Conservation (phyloP, 176 grass and related monocot genomes). For the Saccharum officinarum region DNA sequence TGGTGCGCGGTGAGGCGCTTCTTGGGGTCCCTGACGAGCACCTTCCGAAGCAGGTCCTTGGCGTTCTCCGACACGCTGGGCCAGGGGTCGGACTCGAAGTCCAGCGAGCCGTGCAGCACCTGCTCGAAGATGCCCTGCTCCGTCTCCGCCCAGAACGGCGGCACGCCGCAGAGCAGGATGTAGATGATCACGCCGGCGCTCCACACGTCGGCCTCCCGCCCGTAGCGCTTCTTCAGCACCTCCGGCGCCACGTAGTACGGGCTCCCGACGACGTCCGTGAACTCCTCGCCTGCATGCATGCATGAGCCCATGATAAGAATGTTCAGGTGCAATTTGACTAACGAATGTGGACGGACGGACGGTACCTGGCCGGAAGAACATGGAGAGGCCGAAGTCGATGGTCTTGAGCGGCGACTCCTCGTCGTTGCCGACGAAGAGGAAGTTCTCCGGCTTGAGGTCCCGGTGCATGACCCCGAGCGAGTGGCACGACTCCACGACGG, state of each 20-base stretch:
- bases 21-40: slow-evolving; percentile 56
- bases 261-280: slow-evolving; percentile 54
- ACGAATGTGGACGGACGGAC: no score
- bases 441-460: slow-evolving; percentile 57
- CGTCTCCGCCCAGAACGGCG: slow-evolving; percentile 62
- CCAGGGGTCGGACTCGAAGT: slow-evolving; percentile 59
- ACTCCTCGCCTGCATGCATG: slow-evolving; percentile 34
- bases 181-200: slow-evolving; percentile 54
- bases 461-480: slow-evolving; percentile 57
- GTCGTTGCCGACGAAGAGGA: slow-evolving; percentile 40
- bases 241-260: slow-evolving; percentile 64
- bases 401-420: slow-evolving; percentile 56
- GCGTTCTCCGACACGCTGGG: slow-evolving; percentile 41
- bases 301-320: not conserved
- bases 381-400: slow-evolving; percentile 63
- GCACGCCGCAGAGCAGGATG: slow-evolving; percentile 58
- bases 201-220: slow-evolving; percentile 60
- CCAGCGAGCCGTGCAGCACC: slow-evolving; percentile 53
- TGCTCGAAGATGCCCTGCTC: slow-evolving; percentile 67
- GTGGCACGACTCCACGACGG: slow-evolving; percentile 52
- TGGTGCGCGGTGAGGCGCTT: slow-evolving; percentile 46
- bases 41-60: slow-evolving; percentile 53
- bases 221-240: slow-evolving; percentile 53
- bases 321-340: no score
- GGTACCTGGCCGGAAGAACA: slow-evolving; percentile 55